Conservation (phyloP, 768 basidiomycete genomes). For the Suillus fuscotomentosus region DNA sequence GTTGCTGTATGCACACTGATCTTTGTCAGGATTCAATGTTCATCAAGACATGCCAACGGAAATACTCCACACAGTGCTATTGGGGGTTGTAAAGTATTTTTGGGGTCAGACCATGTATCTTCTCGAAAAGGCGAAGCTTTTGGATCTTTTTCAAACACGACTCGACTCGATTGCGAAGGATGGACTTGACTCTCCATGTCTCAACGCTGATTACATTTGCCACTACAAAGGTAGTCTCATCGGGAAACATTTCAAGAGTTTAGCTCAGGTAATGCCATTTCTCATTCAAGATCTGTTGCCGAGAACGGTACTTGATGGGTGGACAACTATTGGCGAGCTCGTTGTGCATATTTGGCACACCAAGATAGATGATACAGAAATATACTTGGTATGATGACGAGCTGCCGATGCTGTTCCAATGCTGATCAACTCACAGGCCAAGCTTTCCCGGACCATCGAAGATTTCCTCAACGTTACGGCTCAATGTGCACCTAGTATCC, state of each 20-base stretch:
- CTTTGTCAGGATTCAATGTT: slow-evolving; percentile 20
- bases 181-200: slow-evolving; percentile 24
- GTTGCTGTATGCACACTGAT: too few relatives aligned
- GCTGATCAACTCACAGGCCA: too few relatives aligned
- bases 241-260: slow-evolving; percentile 31
- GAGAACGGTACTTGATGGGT: slow-evolving; percentile 14
- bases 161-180: slow-evolving; percentile 16
- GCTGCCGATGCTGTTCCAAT: too few relatives aligned
- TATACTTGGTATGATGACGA: too few relatives aligned
- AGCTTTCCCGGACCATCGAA: too few relatives aligned
- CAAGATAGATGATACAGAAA: too few relatives aligned
- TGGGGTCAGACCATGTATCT: slow-evolving; percentile 24
- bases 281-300: slow-evolving; percentile 31
- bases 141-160: slow-evolving; percentile 20
- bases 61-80: slow-evolving; percentile 33
- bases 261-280: slow-evolving; percentile 30
- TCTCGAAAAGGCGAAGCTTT: slow-evolving; percentile 20
- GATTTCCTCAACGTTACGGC: too few relatives aligned
- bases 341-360: slow-evolving; percentile 19
- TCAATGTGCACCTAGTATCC: too few relatives aligned
- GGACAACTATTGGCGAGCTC: slow-evolving; percentile 23
- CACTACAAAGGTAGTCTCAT: slow-evolving; percentile 30
- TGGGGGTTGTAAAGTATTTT: slow-evolving; percentile 33
- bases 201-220: slow-evolving; percentile 31
- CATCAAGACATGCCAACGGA: slow-evolving; percentile 29